phyloP scores from a whole-genome alignment of 495 filamentous ascomycete species.

The Polyplosphaeria fusca region DNA sequence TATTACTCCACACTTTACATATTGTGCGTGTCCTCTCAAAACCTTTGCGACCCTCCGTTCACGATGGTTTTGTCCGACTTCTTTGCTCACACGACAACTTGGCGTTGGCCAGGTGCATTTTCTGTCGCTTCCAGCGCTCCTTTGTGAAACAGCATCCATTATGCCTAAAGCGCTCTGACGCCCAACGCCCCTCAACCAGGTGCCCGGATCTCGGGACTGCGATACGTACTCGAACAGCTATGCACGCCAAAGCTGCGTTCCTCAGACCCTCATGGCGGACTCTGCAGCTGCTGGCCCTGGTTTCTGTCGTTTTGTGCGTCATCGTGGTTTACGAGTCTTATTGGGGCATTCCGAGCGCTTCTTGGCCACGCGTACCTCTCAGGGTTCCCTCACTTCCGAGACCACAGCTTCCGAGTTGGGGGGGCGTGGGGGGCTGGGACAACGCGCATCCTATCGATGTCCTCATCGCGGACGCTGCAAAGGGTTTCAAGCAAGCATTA shows the following conservation, averaged over 20 bases:
- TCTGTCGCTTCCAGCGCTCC: no score
- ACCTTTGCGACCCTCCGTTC: no score
- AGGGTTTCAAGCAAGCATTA: constrained; percentile 20
- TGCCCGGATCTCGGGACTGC: no score
- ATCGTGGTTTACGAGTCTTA: constrained; percentile 1
- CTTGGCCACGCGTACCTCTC: neutral
- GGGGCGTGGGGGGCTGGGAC: neutral
- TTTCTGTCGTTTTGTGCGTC: constrained; percentile 9
- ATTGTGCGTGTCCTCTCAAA: no score
- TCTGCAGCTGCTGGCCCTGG: constrained; percentile 12
- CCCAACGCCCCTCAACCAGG: no score
- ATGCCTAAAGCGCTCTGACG: no score
- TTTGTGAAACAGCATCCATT: no score
- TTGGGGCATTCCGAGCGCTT: constrained; percentile 1
- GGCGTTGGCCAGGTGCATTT: no score
- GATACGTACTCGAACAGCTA: no score
- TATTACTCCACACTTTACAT: no score
- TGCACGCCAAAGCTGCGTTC: neutral
- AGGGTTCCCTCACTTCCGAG: neutral
- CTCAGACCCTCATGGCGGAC: constrained; percentile 13
- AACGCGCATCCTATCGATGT: constrained; percentile 37
- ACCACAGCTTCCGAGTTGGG: neutral
- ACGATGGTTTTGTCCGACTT: no score
- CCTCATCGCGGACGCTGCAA: constrained; percentile 31
- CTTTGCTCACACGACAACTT: no score